Conservation (phyloP, 148 eudicot species). For the Salicornia ramosissima region DNA sequence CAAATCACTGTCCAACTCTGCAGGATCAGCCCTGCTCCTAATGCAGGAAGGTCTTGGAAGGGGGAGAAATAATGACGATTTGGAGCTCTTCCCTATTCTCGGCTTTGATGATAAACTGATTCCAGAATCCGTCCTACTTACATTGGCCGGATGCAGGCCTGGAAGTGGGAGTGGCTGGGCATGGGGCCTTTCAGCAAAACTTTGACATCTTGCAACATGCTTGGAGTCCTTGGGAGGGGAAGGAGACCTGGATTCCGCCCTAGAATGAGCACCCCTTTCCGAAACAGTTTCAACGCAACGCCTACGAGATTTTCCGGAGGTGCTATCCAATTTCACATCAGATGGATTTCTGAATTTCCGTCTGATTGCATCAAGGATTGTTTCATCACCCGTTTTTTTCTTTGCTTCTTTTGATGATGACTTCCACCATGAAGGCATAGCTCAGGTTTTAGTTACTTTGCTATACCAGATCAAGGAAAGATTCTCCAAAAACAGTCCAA, state of each 20-base stretch:
- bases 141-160: constrained; percentile 41
- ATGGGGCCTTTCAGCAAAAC: constrained; percentile 74
- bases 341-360: constrained; percentile 56
- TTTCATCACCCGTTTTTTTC: constrained; percentile 68
- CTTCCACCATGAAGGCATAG: constrained; percentile 95
- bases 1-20: constrained; percentile 65
- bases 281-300: constrained; percentile 60
- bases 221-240: constrained; percentile 66
- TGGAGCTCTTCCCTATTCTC: constrained; percentile 51
- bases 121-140: constrained; percentile 73
- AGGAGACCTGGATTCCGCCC: constrained; percentile 65
- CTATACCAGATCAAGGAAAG: constrained; percentile 6
- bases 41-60: constrained; percentile 77
- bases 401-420: constrained; percentile 83
- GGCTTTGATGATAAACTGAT: constrained; percentile 56
- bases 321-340: constrained; percentile 55
- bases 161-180: constrained; percentile 95
- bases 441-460: constrained; percentile 20
- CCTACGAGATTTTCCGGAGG: constrained; percentile 67
- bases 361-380: constrained; percentile 59
- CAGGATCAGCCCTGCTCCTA: constrained; percentile 55
- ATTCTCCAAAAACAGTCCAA: constrained; percentile 1
- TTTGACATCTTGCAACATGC: constrained; percentile 82
- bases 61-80: constrained; percentile 62
- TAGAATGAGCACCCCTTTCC: constrained; percentile 61